Conservation (phyloP, 345 rosid genomes). For the Psidium guajava region DNA sequence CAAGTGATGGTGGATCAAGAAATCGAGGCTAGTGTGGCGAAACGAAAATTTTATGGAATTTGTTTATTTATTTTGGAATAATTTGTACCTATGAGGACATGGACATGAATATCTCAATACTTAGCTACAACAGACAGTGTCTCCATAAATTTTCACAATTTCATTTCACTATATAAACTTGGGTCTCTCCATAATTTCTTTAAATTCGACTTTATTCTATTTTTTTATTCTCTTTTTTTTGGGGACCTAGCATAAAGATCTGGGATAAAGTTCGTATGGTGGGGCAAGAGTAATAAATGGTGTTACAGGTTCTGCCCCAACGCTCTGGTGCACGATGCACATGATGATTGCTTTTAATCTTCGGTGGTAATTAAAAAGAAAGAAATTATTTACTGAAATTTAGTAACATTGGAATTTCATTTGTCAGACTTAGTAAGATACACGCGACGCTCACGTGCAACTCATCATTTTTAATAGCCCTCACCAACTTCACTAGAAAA, state of each 20-base stretch:
- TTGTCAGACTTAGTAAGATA: neutral
- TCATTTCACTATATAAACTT: neutral
- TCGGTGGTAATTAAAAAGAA: neutral
- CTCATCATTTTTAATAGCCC: neutral
- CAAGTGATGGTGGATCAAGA: neutral
- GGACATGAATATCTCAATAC: neutral
- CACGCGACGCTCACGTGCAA: neutral
- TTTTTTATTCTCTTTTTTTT: neutral
- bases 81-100: neutral
- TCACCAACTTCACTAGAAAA: neutral
- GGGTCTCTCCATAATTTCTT: neutral
- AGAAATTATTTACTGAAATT: neutral
- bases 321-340: neutral
- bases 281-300: neutral
- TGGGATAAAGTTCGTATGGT: neutral
- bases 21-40: neutral
- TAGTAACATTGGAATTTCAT: neutral
- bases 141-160: neutral
- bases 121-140: neutral
- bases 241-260: neutral
- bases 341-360: neutral
- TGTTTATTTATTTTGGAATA: neutral
- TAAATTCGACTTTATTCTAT: neutral
- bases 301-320: neutral
- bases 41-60: fast-evolving